Conservation (phyloP, 225 moss, liverwort and hornwort species). For the Lunularia cruciata region DNA sequence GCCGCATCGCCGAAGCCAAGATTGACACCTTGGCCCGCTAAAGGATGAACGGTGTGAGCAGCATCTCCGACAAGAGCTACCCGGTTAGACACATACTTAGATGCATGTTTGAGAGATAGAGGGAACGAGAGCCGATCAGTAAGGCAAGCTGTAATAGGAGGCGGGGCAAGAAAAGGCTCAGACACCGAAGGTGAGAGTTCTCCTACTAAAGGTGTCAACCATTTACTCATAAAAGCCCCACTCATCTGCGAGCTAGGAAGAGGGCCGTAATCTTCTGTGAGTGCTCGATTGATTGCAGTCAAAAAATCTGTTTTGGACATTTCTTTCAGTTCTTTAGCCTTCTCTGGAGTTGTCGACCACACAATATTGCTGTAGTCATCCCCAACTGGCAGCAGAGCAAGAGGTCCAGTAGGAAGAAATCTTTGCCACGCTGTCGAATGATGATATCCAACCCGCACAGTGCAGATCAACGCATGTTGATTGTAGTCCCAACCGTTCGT, state of each 20-base stretch:
- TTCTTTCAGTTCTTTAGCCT: constrained; percentile 60
- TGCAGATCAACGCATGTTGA: constrained; percentile 88
- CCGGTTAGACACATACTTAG: constrained; percentile 64
- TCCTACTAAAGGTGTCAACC: constrained; percentile 52
- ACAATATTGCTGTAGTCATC: constrained; percentile 84
- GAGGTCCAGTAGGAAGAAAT: constrained; percentile 82
- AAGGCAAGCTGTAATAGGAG: constrained; percentile 64
- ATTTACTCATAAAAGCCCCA: constrained; percentile 43
- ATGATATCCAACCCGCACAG: constrained; percentile 63
- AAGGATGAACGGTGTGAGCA: constrained; percentile 92
- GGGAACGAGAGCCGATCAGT: constrained; percentile 82
- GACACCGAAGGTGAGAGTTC: constrained; percentile 51
- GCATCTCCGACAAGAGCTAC: constrained; percentile 97
- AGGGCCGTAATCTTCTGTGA: constrained; percentile 63
- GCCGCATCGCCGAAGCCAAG: constrained; percentile 94
- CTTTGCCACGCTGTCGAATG: constrained; percentile 96
- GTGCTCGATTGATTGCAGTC: constrained; percentile 61
- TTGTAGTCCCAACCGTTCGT: constrained; percentile 86
- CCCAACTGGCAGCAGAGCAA: constrained; percentile 84
- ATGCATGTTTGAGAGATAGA: constrained; percentile 73
- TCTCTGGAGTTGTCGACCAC: constrained; percentile 90
- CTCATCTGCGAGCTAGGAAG: constrained; percentile 54
- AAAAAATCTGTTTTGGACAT: constrained; percentile 76
- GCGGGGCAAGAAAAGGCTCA: constrained; percentile 73
- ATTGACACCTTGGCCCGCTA: constrained; percentile 97